Percentiles rank a stretch among this genome's conserved stretches.
Conservation (phyloP, 2,329 filamentous ascomycete genomes). For the Colletotrichum spaethianum region DNA sequence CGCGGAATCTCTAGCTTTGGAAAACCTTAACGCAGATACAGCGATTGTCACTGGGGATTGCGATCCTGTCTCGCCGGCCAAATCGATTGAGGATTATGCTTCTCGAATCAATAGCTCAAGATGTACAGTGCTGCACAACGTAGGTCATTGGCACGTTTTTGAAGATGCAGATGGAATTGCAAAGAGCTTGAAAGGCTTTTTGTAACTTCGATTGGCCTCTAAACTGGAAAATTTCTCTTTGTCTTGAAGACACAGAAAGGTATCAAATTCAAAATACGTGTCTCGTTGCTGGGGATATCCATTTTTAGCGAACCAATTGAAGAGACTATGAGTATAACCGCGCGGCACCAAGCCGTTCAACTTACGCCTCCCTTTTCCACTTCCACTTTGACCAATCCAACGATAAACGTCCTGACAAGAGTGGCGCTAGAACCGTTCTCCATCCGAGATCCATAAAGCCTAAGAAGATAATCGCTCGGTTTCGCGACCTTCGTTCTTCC, state of each 20-base stretch:
- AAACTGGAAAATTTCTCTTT: no score
- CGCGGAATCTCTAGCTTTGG: no score
- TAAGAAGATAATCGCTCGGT: no score
- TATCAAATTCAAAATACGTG: no score
- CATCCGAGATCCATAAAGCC: no score
- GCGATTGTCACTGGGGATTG: slow-evolving; percentile 61
- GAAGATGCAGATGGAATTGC: slow-evolving; percentile 58
- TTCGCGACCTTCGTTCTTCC: no score
- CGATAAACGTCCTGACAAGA: no score
- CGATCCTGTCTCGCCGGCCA: slow-evolving; percentile 58
- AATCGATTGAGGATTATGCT: slow-evolving; percentile 52
- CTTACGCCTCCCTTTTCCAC: background rate
- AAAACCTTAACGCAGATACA: slow-evolving; percentile 50
- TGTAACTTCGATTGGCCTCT: background rate
- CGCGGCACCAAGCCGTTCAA: background rate
- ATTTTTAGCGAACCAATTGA: background rate
- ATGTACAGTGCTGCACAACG: slow-evolving; percentile 56
- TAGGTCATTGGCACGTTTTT: slow-evolving; percentile 67
- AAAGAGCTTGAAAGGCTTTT: slow-evolving; percentile 45
- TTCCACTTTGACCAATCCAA: background rate
- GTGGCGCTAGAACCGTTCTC: no score
- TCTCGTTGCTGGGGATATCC: no score
- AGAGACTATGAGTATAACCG: background rate
- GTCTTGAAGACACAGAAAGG: no score
- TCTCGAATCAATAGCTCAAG: no score